These are phyloP conservation scores for Osmozyma mogii DNA, from an alignment of 805 yeast genomes.

Conservation along the genomic window DNA sequence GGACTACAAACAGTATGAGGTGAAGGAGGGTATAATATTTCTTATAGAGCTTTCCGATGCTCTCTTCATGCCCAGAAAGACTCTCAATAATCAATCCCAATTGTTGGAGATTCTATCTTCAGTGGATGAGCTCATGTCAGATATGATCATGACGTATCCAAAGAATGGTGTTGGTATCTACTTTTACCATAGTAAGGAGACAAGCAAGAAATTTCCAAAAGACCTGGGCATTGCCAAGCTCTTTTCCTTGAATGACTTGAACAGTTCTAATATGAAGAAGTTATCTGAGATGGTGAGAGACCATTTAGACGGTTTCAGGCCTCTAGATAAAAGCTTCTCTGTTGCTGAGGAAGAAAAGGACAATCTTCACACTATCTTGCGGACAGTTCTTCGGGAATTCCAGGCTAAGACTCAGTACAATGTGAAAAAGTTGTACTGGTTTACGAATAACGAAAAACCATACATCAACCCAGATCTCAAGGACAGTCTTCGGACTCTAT, in stretches of 20 bases:
- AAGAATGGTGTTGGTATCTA: conserved; percentile 71
- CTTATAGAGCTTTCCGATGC: conserved; percentile 52
- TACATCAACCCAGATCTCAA: conserved; percentile 35
- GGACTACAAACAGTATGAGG: conserved; percentile 33
- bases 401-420: conserved; percentile 37
- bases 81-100: conserved; percentile 34
- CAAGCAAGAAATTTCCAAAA: conserved; percentile 18
- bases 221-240: conserved; percentile 39
- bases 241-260: conserved; percentile 47
- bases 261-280: conserved; percentile 47
- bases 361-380: conserved; percentile 35
- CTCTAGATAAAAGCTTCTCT: conserved; percentile 8
- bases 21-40: conserved; percentile 58
- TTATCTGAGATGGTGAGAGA: conserved; percentile 47
- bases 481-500: conserved; percentile 45
- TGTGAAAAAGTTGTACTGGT: conserved; percentile 54
- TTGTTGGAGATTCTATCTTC: conserved; percentile 47
- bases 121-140: conserved; percentile 54
- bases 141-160: conserved; percentile 56
- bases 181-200: conserved; percentile 42
- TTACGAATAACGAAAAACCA: conserved; percentile 74
- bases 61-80: conserved; percentile 28
- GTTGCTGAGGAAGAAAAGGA: conserved; percentile 10
- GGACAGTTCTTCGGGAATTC: conserved; percentile 49
- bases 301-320: conserved; percentile 11